A percentile compares a stretch with the other conserved stretches of the same genome.
phyloP scores from a whole-genome alignment of 73 alveolate genomes.

The Paramecium octaurelia region DNA sequence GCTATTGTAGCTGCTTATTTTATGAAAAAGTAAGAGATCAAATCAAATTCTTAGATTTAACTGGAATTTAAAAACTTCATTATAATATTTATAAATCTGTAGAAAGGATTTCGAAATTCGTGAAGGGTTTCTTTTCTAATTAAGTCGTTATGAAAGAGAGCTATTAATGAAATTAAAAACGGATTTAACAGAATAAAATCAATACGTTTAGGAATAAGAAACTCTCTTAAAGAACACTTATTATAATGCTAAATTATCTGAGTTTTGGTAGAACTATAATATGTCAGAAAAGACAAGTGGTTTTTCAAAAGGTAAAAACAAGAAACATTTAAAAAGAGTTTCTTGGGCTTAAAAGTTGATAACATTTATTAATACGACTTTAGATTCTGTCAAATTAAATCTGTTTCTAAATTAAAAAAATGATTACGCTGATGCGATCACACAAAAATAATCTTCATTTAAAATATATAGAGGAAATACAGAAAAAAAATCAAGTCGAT shows the following conservation, averaged over 20 bases:
- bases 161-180: not conserved
- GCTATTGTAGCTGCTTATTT: slow-evolving; percentile 23
- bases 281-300: not conserved
- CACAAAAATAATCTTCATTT: not conserved
- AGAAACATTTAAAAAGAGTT: not conserved
- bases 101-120: slow-evolving; percentile 38
- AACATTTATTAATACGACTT: not conserved
- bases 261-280: not conserved
- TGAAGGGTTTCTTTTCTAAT: not conserved
- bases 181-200: not conserved
- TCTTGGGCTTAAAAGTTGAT: not conserved
- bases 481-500: not conserved
- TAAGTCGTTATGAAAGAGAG: not conserved
- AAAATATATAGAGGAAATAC: not conserved
- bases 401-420: not conserved
- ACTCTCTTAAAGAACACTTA: slow-evolving; percentile 10
- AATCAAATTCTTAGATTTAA: not conserved
- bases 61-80: not conserved
- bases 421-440: not conserved
- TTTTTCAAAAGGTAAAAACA: not conserved
- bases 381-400: not conserved
- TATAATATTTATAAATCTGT: not conserved
- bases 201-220: not conserved
- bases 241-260: not conserved
- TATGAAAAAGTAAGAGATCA: slow-evolving; percentile 12